phyloP scores from a whole-genome alignment of 1,139 yeast genomes.

The Yamadazyma trypodendri region DNA sequence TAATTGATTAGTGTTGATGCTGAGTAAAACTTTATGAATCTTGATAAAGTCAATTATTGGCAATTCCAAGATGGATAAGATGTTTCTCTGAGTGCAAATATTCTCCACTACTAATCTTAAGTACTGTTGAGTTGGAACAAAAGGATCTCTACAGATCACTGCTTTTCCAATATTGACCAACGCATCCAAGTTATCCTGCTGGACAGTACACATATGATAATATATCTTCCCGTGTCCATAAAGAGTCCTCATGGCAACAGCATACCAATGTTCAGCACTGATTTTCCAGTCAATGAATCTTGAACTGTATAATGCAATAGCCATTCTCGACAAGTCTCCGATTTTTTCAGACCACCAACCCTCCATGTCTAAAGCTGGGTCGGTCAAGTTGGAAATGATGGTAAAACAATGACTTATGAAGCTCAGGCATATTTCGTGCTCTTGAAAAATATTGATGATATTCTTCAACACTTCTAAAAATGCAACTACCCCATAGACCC shows the following conservation, averaged over 20 bases:
- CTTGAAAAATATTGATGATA: constrained; percentile 57
- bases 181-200: constrained; percentile 76
- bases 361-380: constrained; percentile 53
- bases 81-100: constrained; percentile 69
- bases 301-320: constrained; percentile 75
- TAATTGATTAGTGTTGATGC: constrained; percentile 44
- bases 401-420: constrained; percentile 51
- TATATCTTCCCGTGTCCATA: constrained; percentile 80
- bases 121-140: constrained; percentile 78
- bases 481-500: constrained; percentile 82
- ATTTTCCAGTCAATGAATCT: constrained; percentile 79
- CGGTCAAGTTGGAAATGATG: constrained; percentile 53
- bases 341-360: constrained; percentile 80
- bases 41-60: constrained; percentile 66
- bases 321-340: constrained; percentile 81
- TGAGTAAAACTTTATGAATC: constrained; percentile 58
- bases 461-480: constrained; percentile 77
- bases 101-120: constrained; percentile 74
- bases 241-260: constrained; percentile 63
- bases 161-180: constrained; percentile 75
- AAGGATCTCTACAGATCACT: constrained; percentile 76
- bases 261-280: constrained; percentile 77
- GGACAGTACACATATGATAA: constrained; percentile 82
- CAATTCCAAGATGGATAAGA: constrained; percentile 55
- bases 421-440: constrained; percentile 49